These are phyloP conservation scores for Zea luxurians DNA, from an alignment of 176 grass and related monocot genomes.

Conservation along the genomic window DNA sequence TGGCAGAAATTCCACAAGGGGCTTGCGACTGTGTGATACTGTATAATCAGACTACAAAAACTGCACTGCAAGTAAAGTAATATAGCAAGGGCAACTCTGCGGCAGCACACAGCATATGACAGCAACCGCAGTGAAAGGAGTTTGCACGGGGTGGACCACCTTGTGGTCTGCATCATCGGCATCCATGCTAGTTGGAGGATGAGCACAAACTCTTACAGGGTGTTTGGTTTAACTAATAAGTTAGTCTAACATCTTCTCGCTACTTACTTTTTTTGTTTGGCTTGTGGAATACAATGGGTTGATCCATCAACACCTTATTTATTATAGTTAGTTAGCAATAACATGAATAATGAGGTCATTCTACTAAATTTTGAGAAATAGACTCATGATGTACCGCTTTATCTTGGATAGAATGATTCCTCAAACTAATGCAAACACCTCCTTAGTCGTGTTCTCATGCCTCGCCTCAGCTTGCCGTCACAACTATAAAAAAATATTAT, in stretches of 20 bases:
- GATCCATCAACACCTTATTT: too few relatives aligned
- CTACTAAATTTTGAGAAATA: too few relatives aligned
- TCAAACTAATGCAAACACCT: too few relatives aligned
- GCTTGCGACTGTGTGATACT: neutral
- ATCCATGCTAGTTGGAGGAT: constrained; percentile 15
- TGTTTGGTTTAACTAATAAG: too few relatives aligned
- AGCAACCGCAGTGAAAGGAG: neutral
- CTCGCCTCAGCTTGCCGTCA: neutral
- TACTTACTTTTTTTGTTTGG: too few relatives aligned
- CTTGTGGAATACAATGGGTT: too few relatives aligned
- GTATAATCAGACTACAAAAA: neutral
- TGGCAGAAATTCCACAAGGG: neutral
- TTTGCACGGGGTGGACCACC: neutral
- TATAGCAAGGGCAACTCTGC: neutral
- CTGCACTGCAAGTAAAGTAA: neutral
- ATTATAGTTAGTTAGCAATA: too few relatives aligned
- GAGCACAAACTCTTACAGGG: neutral
- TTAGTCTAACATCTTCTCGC: too few relatives aligned
- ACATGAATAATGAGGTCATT: too few relatives aligned
- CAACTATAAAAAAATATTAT: too few relatives aligned
- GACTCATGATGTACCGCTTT: too few relatives aligned
- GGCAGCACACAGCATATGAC: neutral
- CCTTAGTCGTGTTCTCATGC: neutral
- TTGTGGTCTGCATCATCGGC: neutral
- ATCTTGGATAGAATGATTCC: too few relatives aligned